Percentiles rank a stretch among this genome's conserved stretches.
Evolutionary conservation across 495 filamentous ascomycete species (phyloP).

Genomic region (Podospora tetraspora): DNA sequence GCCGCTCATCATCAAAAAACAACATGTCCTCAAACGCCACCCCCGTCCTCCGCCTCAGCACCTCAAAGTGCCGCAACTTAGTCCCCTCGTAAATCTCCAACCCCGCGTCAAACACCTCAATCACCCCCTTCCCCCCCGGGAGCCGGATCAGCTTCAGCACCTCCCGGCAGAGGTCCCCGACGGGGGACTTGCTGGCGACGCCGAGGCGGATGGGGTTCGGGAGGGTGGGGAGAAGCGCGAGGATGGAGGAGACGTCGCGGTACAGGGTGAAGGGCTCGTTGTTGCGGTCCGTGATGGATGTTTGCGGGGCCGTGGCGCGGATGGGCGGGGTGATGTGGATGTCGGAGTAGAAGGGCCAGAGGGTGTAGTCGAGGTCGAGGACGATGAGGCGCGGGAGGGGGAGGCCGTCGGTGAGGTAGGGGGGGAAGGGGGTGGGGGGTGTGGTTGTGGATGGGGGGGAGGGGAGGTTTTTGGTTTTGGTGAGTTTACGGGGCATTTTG

Average conservation of each 20-base stretch:
- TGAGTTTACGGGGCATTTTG: conserved; percentile 50
- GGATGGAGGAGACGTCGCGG: conserved; percentile 65
- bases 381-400: conserved; percentile 81
- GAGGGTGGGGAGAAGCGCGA: conserved; percentile 49
- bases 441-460: conserved; percentile 8
- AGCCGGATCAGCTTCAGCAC: conserved; percentile 71
- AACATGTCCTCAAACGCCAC: conserved; percentile 77
- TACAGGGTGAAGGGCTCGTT: conserved; percentile 82
- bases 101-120: conserved; percentile 73
- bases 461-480: conserved; percentile 26
- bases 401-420: conserved; percentile 61
- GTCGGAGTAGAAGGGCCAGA: conserved; percentile 98
- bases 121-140: conserved; percentile 45
- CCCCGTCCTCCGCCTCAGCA: conserved; percentile 61
- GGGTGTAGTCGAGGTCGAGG: conserved; percentile 95
- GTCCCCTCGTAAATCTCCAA: conserved; percentile 84
- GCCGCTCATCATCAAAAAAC: conserved; percentile 91
- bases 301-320: conserved; percentile 49
- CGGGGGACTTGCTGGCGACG: conserved; percentile 75
- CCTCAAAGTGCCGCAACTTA: conserved; percentile 80
- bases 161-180: conserved; percentile 74
- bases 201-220: conserved; percentile 53
- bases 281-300: conserved; percentile 55
- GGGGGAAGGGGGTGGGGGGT: conserved; percentile 14
- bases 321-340: conserved; percentile 83